Evolutionary conservation across 371 early-diverging fungal genomes (phyloP), one percentile per base, ranked within the genome.

Genomic region (Coemansia sp.): DNA sequence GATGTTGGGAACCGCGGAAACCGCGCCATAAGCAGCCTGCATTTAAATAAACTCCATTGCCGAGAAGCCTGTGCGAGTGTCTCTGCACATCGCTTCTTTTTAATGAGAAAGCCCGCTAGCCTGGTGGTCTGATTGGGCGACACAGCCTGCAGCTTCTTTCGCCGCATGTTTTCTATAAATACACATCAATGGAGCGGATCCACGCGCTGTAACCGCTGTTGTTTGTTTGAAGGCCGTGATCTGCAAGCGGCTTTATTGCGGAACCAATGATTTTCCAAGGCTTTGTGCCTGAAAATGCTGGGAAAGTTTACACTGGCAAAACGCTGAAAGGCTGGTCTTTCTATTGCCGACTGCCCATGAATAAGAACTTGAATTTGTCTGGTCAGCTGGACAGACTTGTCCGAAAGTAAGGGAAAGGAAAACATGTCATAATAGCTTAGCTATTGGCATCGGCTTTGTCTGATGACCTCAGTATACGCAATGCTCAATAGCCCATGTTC

Each of bases 71-170:
- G 50, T 8, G 20, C 14, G 18, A 53, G 14, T 14, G 53, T 7
- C 30, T 56, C 30, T 56, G 56, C 56, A 56, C 16, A 56, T 56
- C 30, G n/a, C 25, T 54, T 54, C 55, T 7, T 14, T 28, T n/a
- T 28, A 56, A 56, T 56, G 56, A 56, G 56, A 56, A n/a, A 18
- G 33, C 18, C 8, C 6, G 56, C 33, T 9, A 20, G 56, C 37
- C 55, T 16, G 25, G 55, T 55, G 55, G 55, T 55, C 56, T 56
- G 56, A 56, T 56, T 56, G 56, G 56, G 55, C 16, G 55, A 28
- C 28, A 16, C n/a, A 25, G 25, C 11, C 54, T 26, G 28, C 25
- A 54, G 28, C 18, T 54, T 28, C 16, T 28, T 54, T 25, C 14
- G 54, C 30, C 54, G 54, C 23, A 53, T 26, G 14, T 53, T 28